Evolutionary conservation across 768 basidiomycete species (phyloP).

Genomic region (Chalciporus pseudorubinellus): DNA sequence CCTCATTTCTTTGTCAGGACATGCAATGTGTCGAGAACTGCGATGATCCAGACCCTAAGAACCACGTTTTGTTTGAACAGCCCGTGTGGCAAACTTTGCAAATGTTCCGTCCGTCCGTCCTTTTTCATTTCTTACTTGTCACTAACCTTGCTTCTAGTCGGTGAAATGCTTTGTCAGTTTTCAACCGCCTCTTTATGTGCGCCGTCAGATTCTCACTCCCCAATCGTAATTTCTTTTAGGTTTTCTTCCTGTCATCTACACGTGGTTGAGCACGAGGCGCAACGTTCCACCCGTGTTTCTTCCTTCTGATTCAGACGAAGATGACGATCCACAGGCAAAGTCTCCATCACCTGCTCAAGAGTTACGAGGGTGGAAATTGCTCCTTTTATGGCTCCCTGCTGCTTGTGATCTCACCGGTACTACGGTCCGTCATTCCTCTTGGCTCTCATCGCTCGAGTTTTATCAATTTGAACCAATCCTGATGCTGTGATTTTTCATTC

Average conservation of each 20-base stretch:
- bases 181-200: slow-evolving; percentile 10
- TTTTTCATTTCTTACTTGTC: slow-evolving; percentile 9
- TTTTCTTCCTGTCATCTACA: slow-evolving; percentile 80
- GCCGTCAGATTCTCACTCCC: slow-evolving; percentile 15
- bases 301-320: slow-evolving; percentile 47
- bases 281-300: slow-evolving; percentile 52
- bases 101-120: slow-evolving; percentile 71
- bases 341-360: slow-evolving; percentile 33
- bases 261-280: slow-evolving; percentile 53
- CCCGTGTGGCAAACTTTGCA: slow-evolving; percentile 91
- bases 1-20: slow-evolving; percentile 48
- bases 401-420: slow-evolving; percentile 88
- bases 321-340: slow-evolving; percentile 38
- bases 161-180: slow-evolving; percentile 88
- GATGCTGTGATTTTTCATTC: slow-evolving; percentile 15
- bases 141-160: slow-evolving; percentile 59
- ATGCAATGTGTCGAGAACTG: slow-evolving; percentile 99
- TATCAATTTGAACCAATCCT: slow-evolving; percentile 11
- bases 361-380: slow-evolving; percentile 65
- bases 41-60: slow-evolving; percentile 53
- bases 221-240: slow-evolving; percentile 43
- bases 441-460: slow-evolving; percentile 7
- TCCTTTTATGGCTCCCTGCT: slow-evolving; percentile 87
- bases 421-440: slow-evolving; percentile 54
- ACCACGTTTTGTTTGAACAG: slow-evolving; percentile 83